Base-by-base conservation (phyloP, 495 filamentous ascomycete genomes). In the Penicillium odoratum region DNA sequence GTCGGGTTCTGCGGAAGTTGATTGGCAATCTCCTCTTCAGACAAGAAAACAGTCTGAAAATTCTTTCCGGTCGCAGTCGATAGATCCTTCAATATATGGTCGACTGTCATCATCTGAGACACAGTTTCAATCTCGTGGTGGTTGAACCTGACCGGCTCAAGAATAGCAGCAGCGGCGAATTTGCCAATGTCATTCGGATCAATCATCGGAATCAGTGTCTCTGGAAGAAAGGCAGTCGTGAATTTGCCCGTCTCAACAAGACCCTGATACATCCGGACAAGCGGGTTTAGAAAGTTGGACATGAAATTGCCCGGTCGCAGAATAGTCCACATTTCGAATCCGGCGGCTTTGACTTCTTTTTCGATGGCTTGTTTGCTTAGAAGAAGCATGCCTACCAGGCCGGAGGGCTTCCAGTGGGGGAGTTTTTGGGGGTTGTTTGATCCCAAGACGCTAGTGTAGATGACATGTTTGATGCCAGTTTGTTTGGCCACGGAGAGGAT, bases 281-380 rank as follows among this genome's bases (percentile, higher is more conserved):
- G 61, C 6, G 76, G 75, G 0, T 45, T 29, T 4, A 81, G 56
- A 58, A 74, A 76, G 51, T 83, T 83, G 5, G 71, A 65, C 80
- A 82, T 82, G 69, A 82, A 83, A 43, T 70, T 74, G 3, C 70
- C 77, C 2, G 76, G 75, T 8, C 74, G 70, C 7, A 81, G 30
- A 31, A 81, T 73, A 0, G 77, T 78, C 69, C 74, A 80, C 13
- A 62, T 46, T 13, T 71, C 58, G 57, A 79, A 74, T 2, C 72
- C 74, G 0, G 66, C 53, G 15, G 33, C 31, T 15, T 60, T 62
- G 5, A 81, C 62, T 16, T 59, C 58, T 1, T 58, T 34, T 40
- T 81, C 78, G 48, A 79, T 71, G 1, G 55, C 47, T 13, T 62
- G 55, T 53, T 83, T 82, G 16, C 62, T 53, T 6, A 65, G 51